Conservation (phyloP, 192 early-diverging fungal species). For the Rhizoclosmatium globosum region DNA sequence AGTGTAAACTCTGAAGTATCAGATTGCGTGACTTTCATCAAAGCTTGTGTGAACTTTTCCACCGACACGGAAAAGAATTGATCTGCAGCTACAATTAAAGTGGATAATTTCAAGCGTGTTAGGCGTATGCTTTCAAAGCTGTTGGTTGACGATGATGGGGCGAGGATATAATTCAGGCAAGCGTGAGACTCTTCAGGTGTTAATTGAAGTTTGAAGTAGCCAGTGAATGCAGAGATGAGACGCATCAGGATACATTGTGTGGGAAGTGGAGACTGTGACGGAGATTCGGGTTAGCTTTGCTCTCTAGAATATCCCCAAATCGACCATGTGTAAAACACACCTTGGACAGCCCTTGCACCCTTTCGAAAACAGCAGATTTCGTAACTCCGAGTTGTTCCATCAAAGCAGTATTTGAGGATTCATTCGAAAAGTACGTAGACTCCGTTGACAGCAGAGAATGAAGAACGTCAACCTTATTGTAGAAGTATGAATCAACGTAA, state of each 20-base stretch:
- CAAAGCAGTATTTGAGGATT: background rate
- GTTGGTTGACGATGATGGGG: background rate
- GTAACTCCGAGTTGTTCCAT: background rate
- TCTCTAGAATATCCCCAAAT: too few relatives aligned
- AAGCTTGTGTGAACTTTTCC: conserved; percentile 22
- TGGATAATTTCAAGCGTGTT: background rate
- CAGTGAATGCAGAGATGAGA: conserved; percentile 26
- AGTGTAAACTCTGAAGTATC: conserved; percentile 33
- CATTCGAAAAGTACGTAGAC: background rate
- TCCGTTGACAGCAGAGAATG: background rate
- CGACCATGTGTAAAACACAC: too few relatives aligned
- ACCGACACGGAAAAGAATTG: background rate
- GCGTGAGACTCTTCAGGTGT: background rate
- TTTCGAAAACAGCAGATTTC: conserved; percentile 5
- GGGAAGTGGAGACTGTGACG: background rate
- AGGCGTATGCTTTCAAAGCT: background rate
- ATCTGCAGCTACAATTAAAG: conserved; percentile 19
- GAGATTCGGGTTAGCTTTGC: too few relatives aligned
- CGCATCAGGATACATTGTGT: conserved; percentile 27
- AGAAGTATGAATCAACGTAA: background rate
- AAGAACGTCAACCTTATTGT: background rate
- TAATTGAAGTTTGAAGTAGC: conserved; percentile 34
- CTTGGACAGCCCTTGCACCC: conserved; percentile 7
- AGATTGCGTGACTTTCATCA: conserved; percentile 2
- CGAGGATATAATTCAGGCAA: background rate